Base-by-base conservation (phyloP, 169 alveolate genomes). In the Besnoitia besnoiti region DNA sequence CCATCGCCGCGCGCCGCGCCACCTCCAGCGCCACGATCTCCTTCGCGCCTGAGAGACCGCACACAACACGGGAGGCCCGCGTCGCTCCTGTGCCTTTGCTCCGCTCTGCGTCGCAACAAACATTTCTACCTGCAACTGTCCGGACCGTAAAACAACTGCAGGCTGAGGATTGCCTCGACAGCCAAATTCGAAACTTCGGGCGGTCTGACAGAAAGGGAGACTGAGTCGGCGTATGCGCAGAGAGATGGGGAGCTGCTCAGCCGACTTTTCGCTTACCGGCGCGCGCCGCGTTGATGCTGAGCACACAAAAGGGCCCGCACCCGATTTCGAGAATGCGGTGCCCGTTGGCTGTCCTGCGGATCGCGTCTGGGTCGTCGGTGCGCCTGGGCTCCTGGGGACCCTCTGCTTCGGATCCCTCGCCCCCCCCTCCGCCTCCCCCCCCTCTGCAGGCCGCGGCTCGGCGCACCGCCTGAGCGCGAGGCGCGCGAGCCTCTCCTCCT, bases 251-350 rank as follows among this genome's bases (percentile, higher is more conserved):
- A 16, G 67, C 24, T 14, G 14, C n/a, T 24, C 67, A 24, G 67
- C n/a, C 24, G 67, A 51, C 14, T 51, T 24, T 16, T n/a, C 10
- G 37, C 76, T 47, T 35, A 73, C 94, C 94, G 2, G 88, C 90
- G 30, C 94, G 82, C 0, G 89, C 92, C 27, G 92, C 92, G 42
- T 92, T 92, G 82, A 92, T 87, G 61, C 61, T 55, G 44, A 85
- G 79, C 16, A 85, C 35, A 37, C 89, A 76, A 67, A 91, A 50
- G n/a, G 94, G 91, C 46, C 94, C 94, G 61, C 91, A 77, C 33
- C 94, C 94, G 37, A 90, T 47, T 39, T 90, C 94, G 24, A 90
- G 59, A 27, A 82, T 80, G 80, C 80, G 80, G 80, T 35, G 80
- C 7, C 35, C 62, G 62, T 50, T 10, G 30, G 19, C 10, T 10